These are phyloP conservation scores for Peronospora belbahrii DNA, from an alignment of 352 stramenopile genomes.

Conservation along the genomic window DNA sequence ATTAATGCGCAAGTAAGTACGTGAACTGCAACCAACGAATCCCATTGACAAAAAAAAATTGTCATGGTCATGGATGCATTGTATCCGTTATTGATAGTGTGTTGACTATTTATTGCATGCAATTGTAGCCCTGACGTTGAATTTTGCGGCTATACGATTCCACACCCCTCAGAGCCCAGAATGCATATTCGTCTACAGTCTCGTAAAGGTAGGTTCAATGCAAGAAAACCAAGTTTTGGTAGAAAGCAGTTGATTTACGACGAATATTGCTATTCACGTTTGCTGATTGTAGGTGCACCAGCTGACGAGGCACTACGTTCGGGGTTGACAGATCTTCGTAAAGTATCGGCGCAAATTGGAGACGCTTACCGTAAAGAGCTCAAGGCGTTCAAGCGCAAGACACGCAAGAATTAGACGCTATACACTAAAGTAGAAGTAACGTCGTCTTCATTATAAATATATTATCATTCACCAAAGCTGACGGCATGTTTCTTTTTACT, in stretches of 20 bases:
- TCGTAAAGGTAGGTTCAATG: constrained; percentile 36
- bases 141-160: constrained; percentile 94
- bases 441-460: too few species aligned
- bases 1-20: constrained; percentile 85
- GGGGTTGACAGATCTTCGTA: constrained; percentile 62
- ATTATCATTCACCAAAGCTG: too few species aligned
- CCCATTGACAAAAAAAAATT: not conserved
- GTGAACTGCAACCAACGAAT: not conserved
- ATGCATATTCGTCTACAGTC: constrained; percentile 92
- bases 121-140: constrained; percentile 76
- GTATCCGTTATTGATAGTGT: not conserved
- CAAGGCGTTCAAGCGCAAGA: constrained; percentile 76
- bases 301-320: constrained; percentile 56
- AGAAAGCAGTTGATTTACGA: not conserved
- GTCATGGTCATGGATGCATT: not conserved
- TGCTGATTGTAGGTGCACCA: constrained; percentile 29
- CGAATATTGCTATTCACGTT: not conserved
- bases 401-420: constrained; percentile 49
- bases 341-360: constrained; percentile 58
- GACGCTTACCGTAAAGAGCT: constrained; percentile 80
- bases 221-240: not conserved
- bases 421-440: not conserved
- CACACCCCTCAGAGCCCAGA: constrained; percentile 91
- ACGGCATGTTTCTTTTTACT: constrained; percentile 1
- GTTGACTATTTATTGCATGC: constrained; percentile 3